These are phyloP conservation scores for Leccinum broughii DNA, from an alignment of 768 basidiomycete genomes.

Conservation along the genomic window DNA sequence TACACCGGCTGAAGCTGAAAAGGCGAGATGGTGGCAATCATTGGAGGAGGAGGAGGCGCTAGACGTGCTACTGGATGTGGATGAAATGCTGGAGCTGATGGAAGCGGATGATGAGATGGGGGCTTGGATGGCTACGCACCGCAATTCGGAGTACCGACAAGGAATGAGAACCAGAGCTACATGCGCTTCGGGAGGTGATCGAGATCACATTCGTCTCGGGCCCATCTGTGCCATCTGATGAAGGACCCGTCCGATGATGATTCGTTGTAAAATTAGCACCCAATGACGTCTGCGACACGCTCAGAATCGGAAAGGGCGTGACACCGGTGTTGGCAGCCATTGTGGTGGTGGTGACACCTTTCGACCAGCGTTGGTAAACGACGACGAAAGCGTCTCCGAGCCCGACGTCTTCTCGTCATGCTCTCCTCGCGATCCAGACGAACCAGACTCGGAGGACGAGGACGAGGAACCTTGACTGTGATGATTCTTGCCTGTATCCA, in stretches of 20 bases:
- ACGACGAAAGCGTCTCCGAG: not conserved
- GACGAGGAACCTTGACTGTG: too few species aligned
- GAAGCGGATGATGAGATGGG: too few species aligned
- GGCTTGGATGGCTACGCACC: constrained; percentile 3
- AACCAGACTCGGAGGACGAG: too few species aligned
- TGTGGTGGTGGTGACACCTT: not conserved
- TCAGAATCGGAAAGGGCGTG: constrained; percentile 26
- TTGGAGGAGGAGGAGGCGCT: constrained; percentile 19
- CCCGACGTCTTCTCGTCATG: not conserved
- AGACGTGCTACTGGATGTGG: not conserved
- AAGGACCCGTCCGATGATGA: too few species aligned
- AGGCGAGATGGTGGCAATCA: constrained; percentile 13
- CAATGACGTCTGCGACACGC: constrained; percentile 7
- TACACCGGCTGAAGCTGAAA: constrained; percentile 22
- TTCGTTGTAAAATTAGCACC: not conserved
- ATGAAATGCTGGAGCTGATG: not conserved
- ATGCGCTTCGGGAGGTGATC: too few species aligned
- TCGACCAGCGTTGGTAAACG: not conserved
- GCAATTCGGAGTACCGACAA: not conserved
- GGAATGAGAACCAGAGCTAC: not conserved
- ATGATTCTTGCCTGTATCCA: too few species aligned
- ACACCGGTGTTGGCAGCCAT: not conserved
- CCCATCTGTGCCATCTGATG: too few species aligned
- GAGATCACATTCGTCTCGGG: too few species aligned
- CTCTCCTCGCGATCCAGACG: too few species aligned